Base-by-base conservation (phyloP, 345 rosid species). In the Boechera retrofracta region DNA sequence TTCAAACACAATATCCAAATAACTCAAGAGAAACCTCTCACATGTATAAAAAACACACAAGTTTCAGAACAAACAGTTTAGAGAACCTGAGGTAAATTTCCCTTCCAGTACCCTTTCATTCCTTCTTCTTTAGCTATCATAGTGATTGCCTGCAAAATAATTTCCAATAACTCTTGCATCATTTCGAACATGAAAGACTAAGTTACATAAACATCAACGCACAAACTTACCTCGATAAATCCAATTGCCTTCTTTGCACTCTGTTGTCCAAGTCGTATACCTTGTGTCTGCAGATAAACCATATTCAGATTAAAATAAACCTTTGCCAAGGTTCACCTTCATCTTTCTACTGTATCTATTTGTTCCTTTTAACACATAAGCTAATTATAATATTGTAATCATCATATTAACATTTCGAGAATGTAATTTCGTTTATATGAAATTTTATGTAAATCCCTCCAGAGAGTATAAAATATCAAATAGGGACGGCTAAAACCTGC, bases 31-130 rank as follows among this genome's bases (percentile, higher is more conserved):
- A 36, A 67, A 16, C 29, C 36, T 13, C 48, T 55, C 26, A 47
- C 66, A 3, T 38, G 53, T 26, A 52, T 60, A 26, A 10, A 49
- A 15, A 11, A 16, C 0, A 7, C 62, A 69, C 10, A 33, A 67
- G 21, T 48, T 44, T 48, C n/a, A 10, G 75, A 74, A 24, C n/a
- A 12, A 3, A 55, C 51, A 76, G 70, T 16, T 44, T 12, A 60
- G 39, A 36, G 74, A 48, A 92, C 97, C 98, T 95, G 99, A 29
- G 99, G 99, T 61, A 95, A 88, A 80, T 95, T 95, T 74, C 98
- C 99, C 73, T 95, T 95, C 99, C 99, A 91, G 60, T 91, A 95
- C n/a, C 99, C 98, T 84, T 89, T 95, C 12, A 95, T 51, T 66
- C 99, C 99, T 79, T 89, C 97, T 73, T 95, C 96, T 82, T 92